Base-by-base conservation (phyloP, 768 basidiomycete species). In the Sarcomyxa edulis region DNA sequence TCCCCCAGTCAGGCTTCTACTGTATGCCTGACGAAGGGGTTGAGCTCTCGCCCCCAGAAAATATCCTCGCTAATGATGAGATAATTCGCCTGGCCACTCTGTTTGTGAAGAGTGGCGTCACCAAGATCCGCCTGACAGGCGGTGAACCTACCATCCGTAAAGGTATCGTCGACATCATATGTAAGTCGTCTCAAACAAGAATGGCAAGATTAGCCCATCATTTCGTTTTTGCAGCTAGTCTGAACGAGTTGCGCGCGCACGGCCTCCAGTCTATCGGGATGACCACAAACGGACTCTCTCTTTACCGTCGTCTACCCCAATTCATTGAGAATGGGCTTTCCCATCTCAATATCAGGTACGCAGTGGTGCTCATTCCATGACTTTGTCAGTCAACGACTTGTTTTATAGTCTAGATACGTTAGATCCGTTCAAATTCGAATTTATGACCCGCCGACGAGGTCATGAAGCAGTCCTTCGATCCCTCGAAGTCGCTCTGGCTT, bases 11-110 rank as follows among this genome's bases (percentile, higher is more conserved):
- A 93, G 87, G 89, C 49, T 90, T 90, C 50, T 94, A 94, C 55
- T 93, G 89, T 52, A 94, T 93, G 90, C 90, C 89, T 3, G 75
- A 70, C 37, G 78, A 84, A 52, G 88, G 89, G 22, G 64, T 92
- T 4, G 74, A 83, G 37, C 69, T 92, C 19, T 81, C 85, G 9
- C 90, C 88, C 2, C 63, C 65, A 23, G 66, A 67, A 7, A 71
- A 84, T 42, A 70, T 90, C 41, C 69, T 94, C 26, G 78, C 84
- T 1, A 80, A 90, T 45, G 72, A 79, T 35, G 89, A 94, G 54
- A 61, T 93, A 20, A 55, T 85, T 28, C 76, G 83, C 33, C 68
- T 91, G 1, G 84, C 86, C 4, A 59, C 69, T 12, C 61, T 94
- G 12, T 95, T 94, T 47, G 88, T 94, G 1, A 68, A 68, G 49